These are phyloP conservation scores for Viscum album DNA, from an alignment of 177 flowering plant genomes.

Conservation along the genomic window DNA sequence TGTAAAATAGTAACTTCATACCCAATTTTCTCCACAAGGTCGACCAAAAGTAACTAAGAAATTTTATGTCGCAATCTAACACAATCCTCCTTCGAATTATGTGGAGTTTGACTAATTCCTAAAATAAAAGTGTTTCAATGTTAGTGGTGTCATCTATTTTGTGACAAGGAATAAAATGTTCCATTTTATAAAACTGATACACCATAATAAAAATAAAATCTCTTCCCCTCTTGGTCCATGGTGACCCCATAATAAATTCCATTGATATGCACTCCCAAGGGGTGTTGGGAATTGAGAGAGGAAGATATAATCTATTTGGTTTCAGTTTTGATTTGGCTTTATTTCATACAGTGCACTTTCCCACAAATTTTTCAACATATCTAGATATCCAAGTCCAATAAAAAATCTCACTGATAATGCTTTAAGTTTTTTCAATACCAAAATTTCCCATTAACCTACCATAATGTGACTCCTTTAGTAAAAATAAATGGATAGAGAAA, in stretches of 20 bases:
- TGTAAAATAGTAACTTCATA: not conserved
- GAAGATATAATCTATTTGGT: not conserved
- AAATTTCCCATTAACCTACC: not conserved
- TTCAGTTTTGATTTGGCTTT: not conserved
- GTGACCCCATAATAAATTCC: not conserved
- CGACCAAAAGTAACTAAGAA: not conserved
- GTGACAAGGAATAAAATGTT: not conserved
- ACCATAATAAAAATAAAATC: not conserved
- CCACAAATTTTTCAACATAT: not conserved
- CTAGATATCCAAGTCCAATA: not conserved
- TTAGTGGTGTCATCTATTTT: not conserved
- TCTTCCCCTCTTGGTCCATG: not conserved
- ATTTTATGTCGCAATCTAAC: not conserved
- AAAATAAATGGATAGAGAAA: not conserved
- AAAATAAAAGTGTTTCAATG: not conserved
- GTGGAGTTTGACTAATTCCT: not conserved
- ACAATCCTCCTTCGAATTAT: not conserved
- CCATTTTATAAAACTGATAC: not conserved
- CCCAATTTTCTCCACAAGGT: not conserved
- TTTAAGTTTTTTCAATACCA: not conserved
- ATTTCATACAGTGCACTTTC: not conserved
- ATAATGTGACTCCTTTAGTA: not conserved
- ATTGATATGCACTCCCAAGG: not conserved
- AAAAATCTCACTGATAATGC: not conserved
- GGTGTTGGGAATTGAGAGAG: not conserved